phyloP scores from a whole-genome alignment of 768 basidiomycete genomes.

The Clitopilus passeckerianus region DNA sequence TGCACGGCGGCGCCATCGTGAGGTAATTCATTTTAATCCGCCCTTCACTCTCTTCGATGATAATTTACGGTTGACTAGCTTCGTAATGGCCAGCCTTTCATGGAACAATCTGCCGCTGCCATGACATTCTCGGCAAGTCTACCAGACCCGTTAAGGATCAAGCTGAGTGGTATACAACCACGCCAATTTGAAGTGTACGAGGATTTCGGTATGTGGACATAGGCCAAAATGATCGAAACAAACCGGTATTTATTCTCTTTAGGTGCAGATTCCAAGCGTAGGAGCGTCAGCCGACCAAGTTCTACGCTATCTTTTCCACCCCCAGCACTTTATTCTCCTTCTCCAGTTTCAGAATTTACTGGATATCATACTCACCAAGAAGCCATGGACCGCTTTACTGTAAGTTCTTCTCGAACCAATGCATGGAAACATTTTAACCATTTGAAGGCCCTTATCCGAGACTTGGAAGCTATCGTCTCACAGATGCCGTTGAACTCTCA shows the following conservation, averaged over 20 bases:
- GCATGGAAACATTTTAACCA: constrained; percentile 2
- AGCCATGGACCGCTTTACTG: constrained; percentile 84
- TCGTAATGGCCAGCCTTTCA: constrained; percentile 74
- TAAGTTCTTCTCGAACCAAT: constrained; percentile 27
- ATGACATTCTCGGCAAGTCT: constrained; percentile 68
- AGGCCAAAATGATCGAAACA: neutral
- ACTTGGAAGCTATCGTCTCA: constrained; percentile 76
- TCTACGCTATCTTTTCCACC: constrained; percentile 67
- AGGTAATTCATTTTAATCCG: constrained; percentile 39
- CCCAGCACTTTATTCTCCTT: constrained; percentile 47
- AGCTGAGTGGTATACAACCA: constrained; percentile 72
- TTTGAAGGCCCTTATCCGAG: constrained; percentile 40
- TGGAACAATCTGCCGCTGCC: constrained; percentile 75
- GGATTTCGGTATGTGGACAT: constrained; percentile 67
- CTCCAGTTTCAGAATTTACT: constrained; percentile 57
- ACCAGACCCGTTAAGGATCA: constrained; percentile 87
- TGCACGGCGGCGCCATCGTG: constrained; percentile 78
- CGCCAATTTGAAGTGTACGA: constrained; percentile 90
- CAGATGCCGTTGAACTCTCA: constrained; percentile 74
- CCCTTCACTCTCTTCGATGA: neutral
- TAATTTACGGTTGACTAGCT: constrained; percentile 31
- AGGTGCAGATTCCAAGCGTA: constrained; percentile 57
- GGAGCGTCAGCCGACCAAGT: constrained; percentile 58
- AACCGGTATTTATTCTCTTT: constrained; percentile 6
- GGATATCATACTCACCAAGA: constrained; percentile 65